Evolutionary conservation across 1,139 yeast genomes (phyloP), one percentile per base, ranked within the genome.

Genomic region (Yamadazyma blattariae): DNA sequence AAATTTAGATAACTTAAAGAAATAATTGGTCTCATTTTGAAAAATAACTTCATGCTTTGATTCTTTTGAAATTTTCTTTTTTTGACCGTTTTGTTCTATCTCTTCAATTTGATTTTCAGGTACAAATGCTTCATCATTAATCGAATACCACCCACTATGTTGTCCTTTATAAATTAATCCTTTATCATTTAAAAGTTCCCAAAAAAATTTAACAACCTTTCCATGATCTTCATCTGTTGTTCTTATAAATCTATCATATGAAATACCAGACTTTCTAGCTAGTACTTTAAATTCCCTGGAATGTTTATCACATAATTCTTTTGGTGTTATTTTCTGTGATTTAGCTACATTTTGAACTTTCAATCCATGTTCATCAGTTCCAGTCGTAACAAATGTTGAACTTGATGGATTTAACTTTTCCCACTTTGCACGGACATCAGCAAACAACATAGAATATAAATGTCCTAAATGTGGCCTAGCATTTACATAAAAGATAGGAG

Each of bases 331-430:
- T 1, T 69, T 67, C 5, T 67, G 66, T 15, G 71, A 73, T 38
- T 72, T 75, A 2, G 82, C 82, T 0, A 83, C 82, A 33, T 74
- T 71, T 46, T 88, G 95, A 25, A 92, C 90, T 64, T 92, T 92
- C 42, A 89, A 64, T 0, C 99, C 99, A 57, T 92, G 98, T 59
- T 92, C 99, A 56, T 92, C 99, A 0, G 97, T 90, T 1, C 99
- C 99, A 0, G 98, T 92, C 9, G 87, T 74, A 52, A 90, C 71
- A 41, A 67, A 75, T 0, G 86, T 61, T 2, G 55, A 50, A 0
- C 46, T 48, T 5, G 27, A 33, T 0, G 74, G 68, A 12, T 64
- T 50, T 6, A 71, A 60, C 30, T 61, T 65, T 31, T 75, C 76
- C 96, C 96, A 90, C 43, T 96, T 67, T 42, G 71, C 75, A 37